Percentiles rank a stretch among this genome's conserved stretches.
Evolutionary conservation across 2,329 filamentous ascomycete species (phyloP).

Genomic region (Colletotrichum sp.): DNA sequence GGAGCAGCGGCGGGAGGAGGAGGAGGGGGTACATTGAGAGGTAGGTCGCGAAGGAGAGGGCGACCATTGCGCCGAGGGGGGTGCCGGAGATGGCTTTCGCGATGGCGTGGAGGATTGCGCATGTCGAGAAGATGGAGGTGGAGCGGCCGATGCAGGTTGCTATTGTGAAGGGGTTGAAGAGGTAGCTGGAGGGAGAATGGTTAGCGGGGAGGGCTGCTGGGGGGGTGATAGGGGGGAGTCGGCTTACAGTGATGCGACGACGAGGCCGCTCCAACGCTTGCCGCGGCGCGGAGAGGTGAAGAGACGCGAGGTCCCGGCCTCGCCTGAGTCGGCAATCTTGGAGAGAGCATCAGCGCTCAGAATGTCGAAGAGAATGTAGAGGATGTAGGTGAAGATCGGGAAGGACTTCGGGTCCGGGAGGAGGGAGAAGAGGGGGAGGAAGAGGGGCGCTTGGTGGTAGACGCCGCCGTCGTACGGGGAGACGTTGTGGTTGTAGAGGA

Average conservation of each 20-base stretch:
- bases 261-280: slow-evolving; percentile 74
- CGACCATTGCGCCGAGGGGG: slow-evolving; percentile 78
- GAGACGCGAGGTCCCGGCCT: slow-evolving; percentile 73
- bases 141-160: slow-evolving; percentile 89
- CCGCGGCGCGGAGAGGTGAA: slow-evolving; percentile 81
- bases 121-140: slow-evolving; percentile 86
- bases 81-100: slow-evolving; percentile 79
- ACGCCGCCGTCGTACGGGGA: slow-evolving; percentile 96
- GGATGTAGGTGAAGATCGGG: slow-evolving; percentile 75
- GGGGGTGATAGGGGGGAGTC: neutral
- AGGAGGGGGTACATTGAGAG: slow-evolving; percentile 90
- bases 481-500: slow-evolving; percentile 94
- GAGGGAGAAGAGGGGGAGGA: slow-evolving; percentile 89
- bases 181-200: slow-evolving; percentile 62
- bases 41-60: slow-evolving; percentile 86
- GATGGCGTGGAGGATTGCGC: slow-evolving; percentile 84
- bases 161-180: slow-evolving; percentile 95
- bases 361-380: slow-evolving; percentile 84
- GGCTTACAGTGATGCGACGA: slow-evolving; percentile 78
- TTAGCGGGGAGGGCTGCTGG: slow-evolving; percentile 81
- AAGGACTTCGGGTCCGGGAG: slow-evolving; percentile 72
- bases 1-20: slow-evolving; percentile 79
- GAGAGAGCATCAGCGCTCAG: slow-evolving; percentile 80
- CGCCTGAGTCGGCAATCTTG: slow-evolving; percentile 80
- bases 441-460: slow-evolving; percentile 80